Conservation (phyloP, 2,329 filamentous ascomycete species). For the Calonectria multiphialidica region DNA sequence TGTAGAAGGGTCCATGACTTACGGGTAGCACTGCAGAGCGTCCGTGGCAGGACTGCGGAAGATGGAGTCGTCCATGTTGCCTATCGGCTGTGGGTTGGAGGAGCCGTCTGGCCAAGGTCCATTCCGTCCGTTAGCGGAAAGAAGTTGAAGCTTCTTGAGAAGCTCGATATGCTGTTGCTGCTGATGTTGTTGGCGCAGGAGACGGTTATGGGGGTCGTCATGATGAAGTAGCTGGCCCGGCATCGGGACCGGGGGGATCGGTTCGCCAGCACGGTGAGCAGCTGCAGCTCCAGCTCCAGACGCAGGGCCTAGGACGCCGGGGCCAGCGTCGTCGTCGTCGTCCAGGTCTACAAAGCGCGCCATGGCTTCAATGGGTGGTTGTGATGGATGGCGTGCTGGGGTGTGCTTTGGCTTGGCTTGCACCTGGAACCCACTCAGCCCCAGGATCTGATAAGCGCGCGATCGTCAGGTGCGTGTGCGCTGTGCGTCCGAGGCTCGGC, state of each 20-base stretch:
- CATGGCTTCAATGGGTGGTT: constrained; percentile 35
- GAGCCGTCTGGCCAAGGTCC: constrained; percentile 44
- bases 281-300: constrained; percentile 25
- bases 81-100: constrained; percentile 39
- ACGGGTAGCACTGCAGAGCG: constrained; percentile 45
- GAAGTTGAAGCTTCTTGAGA: constrained; percentile 41
- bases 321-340: constrained; percentile 38
- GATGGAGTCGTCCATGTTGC: constrained; percentile 40
- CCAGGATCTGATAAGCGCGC: constrained; percentile 46
- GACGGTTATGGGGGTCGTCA: constrained; percentile 33
- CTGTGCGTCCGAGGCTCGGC: constrained; percentile 35
- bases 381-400: not conserved
- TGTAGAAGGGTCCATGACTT: constrained; percentile 27
- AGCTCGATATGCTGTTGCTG: constrained; percentile 41
- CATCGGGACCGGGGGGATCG: constrained; percentile 37
- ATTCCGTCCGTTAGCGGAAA: constrained; percentile 42
- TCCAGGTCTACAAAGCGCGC: constrained; percentile 47
- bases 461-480: constrained; percentile 23
- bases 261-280: constrained; percentile 38
- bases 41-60: constrained; percentile 41
- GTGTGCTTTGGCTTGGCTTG: constrained; percentile 5
- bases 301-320: constrained; percentile 20
- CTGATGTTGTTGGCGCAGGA: constrained; percentile 32
- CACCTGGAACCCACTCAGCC: constrained; percentile 17
- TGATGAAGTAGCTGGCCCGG: constrained; percentile 39